Base-by-base conservation (phyloP, 805 yeast species). In the Saturnispora hagleri region DNA sequence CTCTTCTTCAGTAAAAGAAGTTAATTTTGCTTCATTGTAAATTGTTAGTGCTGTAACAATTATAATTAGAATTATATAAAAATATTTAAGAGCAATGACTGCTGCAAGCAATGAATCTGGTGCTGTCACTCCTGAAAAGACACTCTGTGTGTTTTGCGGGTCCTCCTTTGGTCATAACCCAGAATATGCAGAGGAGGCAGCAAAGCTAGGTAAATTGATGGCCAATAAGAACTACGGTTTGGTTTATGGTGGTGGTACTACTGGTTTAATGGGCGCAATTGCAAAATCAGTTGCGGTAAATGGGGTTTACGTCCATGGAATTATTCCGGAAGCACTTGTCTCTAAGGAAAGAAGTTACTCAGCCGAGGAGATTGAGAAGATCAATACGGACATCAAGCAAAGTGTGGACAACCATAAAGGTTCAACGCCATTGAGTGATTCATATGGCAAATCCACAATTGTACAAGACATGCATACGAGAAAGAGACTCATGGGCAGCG, bases 401-500 rank as follows among this genome's bases (percentile, higher is more conserved):
- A 71, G 76, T 24, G 82, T 80, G 38, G 81, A 80, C 47, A 75
- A 80, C 61, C 89, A 83, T 64, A 73, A 74, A 54, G 89, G 89
- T 6, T 66, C 73, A 8, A 81, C 87, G 6, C 87, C 86, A 31
- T 70, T 84, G 3, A 80, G 79, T 57, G 74, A 73, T 20, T 73
- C 74, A 51, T 87, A 84, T 63, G 96, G 96, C 35, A 76, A 78
- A 60, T 85, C 95, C 15, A 84, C 89, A 0, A 74, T 89, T 58
- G 96, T 89, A 2, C 74, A 78, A 50, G 95, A 87, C 62, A 89
- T 89, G 96, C 96, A 89, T 69, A 84, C 93, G 3, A 76, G 96
- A 64, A 89, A 89, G 73, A 76, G 82, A 64, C 60, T 85, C 73
- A 89, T 89, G 96, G 95, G 89, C 28, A 75, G 78, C 61, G 90